Conservation (phyloP, 805 yeast species). For the Wickerhamomyces mucosus region DNA sequence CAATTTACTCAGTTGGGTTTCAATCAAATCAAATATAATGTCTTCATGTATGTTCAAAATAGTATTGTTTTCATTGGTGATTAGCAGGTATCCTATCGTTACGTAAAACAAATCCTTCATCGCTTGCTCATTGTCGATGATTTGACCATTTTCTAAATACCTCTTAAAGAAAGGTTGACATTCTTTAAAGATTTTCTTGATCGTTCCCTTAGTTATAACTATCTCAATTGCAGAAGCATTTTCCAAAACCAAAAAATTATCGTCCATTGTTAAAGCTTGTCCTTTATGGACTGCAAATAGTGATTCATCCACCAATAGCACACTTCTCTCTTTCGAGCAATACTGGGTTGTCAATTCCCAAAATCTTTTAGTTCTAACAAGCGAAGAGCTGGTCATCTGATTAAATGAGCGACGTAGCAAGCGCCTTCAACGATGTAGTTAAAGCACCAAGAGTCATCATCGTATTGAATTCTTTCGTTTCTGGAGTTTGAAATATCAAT, state of each 20-base stretch:
- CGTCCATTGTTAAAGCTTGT: conserved; percentile 7
- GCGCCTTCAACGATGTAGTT: too few relatives aligned
- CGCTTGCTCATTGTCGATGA: conserved; percentile 2
- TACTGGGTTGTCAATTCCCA: too few relatives aligned
- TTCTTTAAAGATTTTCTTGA: conserved; percentile 20
- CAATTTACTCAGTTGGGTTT: not conserved
- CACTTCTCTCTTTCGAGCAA: conserved; percentile 4
- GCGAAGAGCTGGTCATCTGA: too few relatives aligned
- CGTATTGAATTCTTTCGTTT: too few relatives aligned
- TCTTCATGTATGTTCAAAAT: conserved; percentile 23
- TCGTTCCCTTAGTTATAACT: conserved; percentile 24
- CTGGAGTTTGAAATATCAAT: too few relatives aligned
- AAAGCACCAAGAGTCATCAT: too few relatives aligned
- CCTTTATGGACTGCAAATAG: too few relatives aligned
- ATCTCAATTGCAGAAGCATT: conserved; percentile 19
- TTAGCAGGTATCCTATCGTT: conserved; percentile 25
- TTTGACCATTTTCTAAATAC: conserved; percentile 6
- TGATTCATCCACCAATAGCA: conserved; percentile 7
- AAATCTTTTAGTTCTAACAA: too few relatives aligned
- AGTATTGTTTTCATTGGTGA: conserved; percentile 28
- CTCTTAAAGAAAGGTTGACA: conserved; percentile 19
- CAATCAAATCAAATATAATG: conserved; percentile 11
- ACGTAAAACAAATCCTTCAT: conserved; percentile 12
- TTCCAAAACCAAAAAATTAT: conserved; percentile 4
- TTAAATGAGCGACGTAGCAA: too few relatives aligned